Base-by-base conservation (phyloP, 495 filamentous ascomycete genomes). In the Podospora appendiculata region DNA sequence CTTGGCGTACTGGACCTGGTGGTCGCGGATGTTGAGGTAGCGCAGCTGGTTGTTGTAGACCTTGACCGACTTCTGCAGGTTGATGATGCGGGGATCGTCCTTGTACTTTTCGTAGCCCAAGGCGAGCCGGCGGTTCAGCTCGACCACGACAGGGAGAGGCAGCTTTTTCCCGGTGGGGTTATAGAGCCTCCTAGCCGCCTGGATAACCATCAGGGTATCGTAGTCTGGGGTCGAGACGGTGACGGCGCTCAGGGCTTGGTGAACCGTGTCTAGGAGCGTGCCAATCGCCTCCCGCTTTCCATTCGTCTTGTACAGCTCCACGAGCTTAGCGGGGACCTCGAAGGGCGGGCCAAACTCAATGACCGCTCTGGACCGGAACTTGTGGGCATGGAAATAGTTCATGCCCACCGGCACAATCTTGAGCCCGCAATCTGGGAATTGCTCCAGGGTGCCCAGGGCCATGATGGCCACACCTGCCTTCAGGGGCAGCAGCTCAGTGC, bases 331-430 rank as follows among this genome's bases (percentile, higher is more conserved):
- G 1, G 89, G 87, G 8, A 96, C 81, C 52, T 94, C 86, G 35
- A 97, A 76, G 3, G 93, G 90, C 25, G 77, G 83, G 17, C 94
- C 93, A 65, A 99, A 99, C 59, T 99, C 93, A 53, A 99, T 82
- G 2, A 99, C 93, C 38, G 94, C 94, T 63, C 93, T 80, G 46
- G 93, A 99, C 14, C 93, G 84, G 70, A 99, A 99, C 66, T 97
- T 99, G 72, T 99, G 93, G 5, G 93, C 87, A 69, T 99, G 93
- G 71, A 99, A 99, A 69, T 99, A 99, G 63, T 99, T 99, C 93
- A 97, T 97, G 54, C 94, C 94, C 46, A 90, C 92, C n/a, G 94
- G 94, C n/a, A 99, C 87, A 59, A 99, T 97, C 67, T 89, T 94
- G 56, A 99, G 65, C n/a, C 87, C 90, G 63, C 87, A 96, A 56